Evolutionary conservation across 2,329 filamentous ascomycete species (phyloP).

Genomic region (Tolypocladium ovalisporum): DNA sequence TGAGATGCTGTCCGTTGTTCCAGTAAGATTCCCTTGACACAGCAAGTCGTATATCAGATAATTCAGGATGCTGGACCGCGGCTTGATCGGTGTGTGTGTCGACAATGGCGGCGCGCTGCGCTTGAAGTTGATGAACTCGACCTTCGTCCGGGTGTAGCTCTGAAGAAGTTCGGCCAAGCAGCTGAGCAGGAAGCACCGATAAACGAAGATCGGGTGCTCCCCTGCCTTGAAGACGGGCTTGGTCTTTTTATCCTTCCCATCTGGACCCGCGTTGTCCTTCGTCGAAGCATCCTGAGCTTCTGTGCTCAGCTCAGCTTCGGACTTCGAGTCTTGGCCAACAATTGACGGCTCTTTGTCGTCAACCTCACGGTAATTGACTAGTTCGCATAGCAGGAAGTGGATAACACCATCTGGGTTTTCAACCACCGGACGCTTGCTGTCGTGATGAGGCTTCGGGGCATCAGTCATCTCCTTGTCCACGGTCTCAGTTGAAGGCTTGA

Average conservation of each 20-base stretch:
- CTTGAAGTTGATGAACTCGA: slow-evolving; percentile 99
- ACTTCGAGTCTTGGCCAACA: slow-evolving; percentile 30
- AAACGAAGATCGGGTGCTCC: slow-evolving; percentile 91
- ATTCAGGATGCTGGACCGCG: slow-evolving; percentile 82
- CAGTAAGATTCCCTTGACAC: slow-evolving; percentile 47
- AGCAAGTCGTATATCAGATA: slow-evolving; percentile 79
- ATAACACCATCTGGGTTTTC: slow-evolving; percentile 93
- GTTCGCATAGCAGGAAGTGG: slow-evolving; percentile 85
- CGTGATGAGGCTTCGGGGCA: slow-evolving; percentile 48
- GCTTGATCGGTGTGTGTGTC: slow-evolving; percentile 83
- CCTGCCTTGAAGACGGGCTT: slow-evolving; percentile 81
- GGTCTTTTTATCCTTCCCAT: slow-evolving; percentile 52
- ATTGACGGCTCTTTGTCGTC: slow-evolving; percentile 63
- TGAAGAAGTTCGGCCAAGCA: slow-evolving; percentile 83
- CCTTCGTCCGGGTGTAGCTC: slow-evolving; percentile 88
- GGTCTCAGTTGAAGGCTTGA: slow-evolving; percentile 50
- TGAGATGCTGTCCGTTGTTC: slow-evolving; percentile 61
- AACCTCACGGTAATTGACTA: slow-evolving; percentile 85
- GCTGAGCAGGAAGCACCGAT: slow-evolving; percentile 88
- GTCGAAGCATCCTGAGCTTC: slow-evolving; percentile 17
- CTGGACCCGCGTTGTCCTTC: slow-evolving; percentile 17
- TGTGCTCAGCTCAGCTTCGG: slow-evolving; percentile 18
- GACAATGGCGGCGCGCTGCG: slow-evolving; percentile 77
- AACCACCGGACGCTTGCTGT: slow-evolving; percentile 72
- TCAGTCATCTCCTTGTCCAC: slow-evolving; percentile 52